Evolutionary conservation across 2,329 filamentous ascomycete species (phyloP).

Genomic region (Pseudogymnoascus sp.): DNA sequence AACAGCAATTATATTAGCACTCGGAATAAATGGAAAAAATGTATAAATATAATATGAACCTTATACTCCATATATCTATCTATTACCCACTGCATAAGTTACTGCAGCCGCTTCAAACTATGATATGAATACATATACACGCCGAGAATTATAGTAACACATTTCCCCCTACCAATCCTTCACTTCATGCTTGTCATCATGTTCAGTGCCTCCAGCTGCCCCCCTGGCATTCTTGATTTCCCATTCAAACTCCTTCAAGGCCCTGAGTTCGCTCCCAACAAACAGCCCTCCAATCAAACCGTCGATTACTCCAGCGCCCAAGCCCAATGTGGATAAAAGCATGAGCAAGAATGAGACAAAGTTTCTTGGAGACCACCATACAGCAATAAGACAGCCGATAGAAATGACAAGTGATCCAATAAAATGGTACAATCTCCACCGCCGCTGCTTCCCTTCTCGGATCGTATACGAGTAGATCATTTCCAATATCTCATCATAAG

Average conservation of each 20-base stretch:
- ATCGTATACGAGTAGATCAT: slow-evolving; percentile 61
- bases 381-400: slow-evolving; percentile 67
- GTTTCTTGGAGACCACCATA: slow-evolving; percentile 77
- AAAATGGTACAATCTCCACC: slow-evolving; percentile 69
- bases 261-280: slow-evolving; percentile 73
- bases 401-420: slow-evolving; percentile 57
- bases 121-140: not conserved
- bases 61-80: not conserved
- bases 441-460: slow-evolving; percentile 66
- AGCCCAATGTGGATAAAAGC: slow-evolving; percentile 68
- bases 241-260: slow-evolving; percentile 87
- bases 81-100: not conserved
- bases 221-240: slow-evolving; percentile 66
- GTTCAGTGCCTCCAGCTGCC: slow-evolving; percentile 25
- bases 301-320: slow-evolving; percentile 71
- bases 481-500: slow-evolving; percentile 66
- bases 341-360: slow-evolving; percentile 76
- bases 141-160: not conserved
- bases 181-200: slow-evolving; percentile 21
- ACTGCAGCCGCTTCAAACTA: not conserved
- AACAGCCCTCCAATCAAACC: slow-evolving; percentile 84
- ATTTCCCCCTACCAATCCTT: slow-evolving; percentile 25
- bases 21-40: not conserved
- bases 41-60: not conserved
- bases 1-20: not conserved